Base-by-base conservation (phyloP, 768 basidiomycete genomes). In the Russula griseocarnosa region DNA sequence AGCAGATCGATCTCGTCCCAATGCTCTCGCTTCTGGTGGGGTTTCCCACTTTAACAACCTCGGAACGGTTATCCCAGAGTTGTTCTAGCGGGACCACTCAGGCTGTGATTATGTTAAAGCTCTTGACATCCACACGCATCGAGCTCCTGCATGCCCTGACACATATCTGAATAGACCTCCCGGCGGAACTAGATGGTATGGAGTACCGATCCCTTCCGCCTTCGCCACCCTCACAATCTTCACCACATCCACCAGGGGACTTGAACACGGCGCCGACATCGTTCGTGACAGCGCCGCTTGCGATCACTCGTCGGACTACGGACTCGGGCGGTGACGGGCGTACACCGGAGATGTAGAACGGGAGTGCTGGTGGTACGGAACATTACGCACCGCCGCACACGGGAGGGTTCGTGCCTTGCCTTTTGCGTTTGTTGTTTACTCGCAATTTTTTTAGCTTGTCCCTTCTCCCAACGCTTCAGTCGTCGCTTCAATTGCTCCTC, bases 1-100 rank as follows among this genome's bases (percentile, higher is more conserved):
- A 95, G 69, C 97, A 99, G 75, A 95, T 98, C 66, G 96, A 98
- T 74, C 79, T 99, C 53, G 82, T 97, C 0, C 93, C 96, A 0
- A 87, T 93, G 0, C 75, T 98, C 22, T 87, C 94, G 0, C 84
- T 98, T 20, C 83, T 97, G 18, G 85, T 98, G 10, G 96, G 97
- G 16, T 78, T 97, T 3, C 93, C 95, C 0, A 90, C 98, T 98
- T 88, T 78, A 97, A 95, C 74, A 98, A 95, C 69, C 86, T 99
- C 11, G 97, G 97, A 0, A 85, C 81, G 5, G 76, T 97, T 63
- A 92, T 99, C 34, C 96, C 97, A 0, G 96, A 98, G 71, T 76
- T 96, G 11, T 98, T 99, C 75, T 83, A 83, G 77, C 81, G 82
- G 55, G 78, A 79, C 55, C 65, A 67, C 40, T 69, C 71, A 2